Evolutionary conservation across 805 yeast genomes (phyloP).

Genomic region (Candida silvatica): DNA sequence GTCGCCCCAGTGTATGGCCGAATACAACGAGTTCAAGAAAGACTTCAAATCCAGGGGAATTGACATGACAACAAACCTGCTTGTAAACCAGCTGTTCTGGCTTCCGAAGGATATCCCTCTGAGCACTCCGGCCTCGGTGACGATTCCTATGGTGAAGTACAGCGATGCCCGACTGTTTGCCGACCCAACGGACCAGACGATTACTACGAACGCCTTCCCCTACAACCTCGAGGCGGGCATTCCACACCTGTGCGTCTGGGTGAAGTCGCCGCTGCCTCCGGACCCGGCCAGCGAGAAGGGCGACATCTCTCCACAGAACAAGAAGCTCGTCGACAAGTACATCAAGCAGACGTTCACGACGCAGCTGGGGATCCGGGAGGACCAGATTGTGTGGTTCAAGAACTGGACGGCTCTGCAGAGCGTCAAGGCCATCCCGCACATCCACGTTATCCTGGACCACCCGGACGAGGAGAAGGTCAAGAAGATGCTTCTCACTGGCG

Average conservation of each 20-base stretch:
- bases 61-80: conserved; percentile 39
- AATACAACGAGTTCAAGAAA: conserved; percentile 38
- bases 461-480: conserved; percentile 3
- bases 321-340: conserved; percentile 33
- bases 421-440: conserved; percentile 55
- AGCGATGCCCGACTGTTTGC: conserved; percentile 33
- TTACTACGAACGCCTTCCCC: conserved; percentile 55
- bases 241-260: conserved; percentile 60
- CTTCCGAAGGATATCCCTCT: conserved; percentile 18
- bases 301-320: conserved; percentile 36
- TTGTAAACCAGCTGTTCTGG: conserved; percentile 46
- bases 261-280: conserved; percentile 44
- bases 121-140: conserved; percentile 3
- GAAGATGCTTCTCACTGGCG: conserved; percentile 5
- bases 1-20: conserved; percentile 31
- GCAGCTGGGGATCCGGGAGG: conserved; percentile 29
- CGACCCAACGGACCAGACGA: conserved; percentile 32
- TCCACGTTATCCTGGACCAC: conserved; percentile 55
- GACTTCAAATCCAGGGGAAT: conserved; percentile 25
- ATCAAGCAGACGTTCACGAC: conserved; percentile 41
- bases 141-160: conserved; percentile 13
- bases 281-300: conserved; percentile 44
- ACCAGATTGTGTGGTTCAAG: conserved; percentile 54
- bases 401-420: conserved; percentile 68
- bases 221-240: conserved; percentile 47